Conservation (phyloP, 2,329 filamentous ascomycete genomes). For the Myriosclerotinia curreyana region DNA sequence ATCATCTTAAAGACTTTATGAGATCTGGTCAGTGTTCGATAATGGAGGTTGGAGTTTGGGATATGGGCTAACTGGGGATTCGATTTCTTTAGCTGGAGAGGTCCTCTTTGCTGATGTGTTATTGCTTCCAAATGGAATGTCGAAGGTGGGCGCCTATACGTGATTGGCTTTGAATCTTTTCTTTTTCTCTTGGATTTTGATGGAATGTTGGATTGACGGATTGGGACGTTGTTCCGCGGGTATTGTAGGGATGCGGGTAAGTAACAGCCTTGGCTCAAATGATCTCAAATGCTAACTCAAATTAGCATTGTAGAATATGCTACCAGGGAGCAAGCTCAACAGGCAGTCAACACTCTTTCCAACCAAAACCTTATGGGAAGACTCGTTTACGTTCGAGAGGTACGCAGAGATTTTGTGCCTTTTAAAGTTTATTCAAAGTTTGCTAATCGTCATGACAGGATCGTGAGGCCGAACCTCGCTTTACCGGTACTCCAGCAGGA, state of each 20-base stretch:
- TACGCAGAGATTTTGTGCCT: slow-evolving; percentile 44
- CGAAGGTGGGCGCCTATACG: slow-evolving; percentile 98
- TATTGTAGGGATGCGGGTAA: slow-evolving; percentile 99
- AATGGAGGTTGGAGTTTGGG: slow-evolving; percentile 30
- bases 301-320: slow-evolving; percentile 99
- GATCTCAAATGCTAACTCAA: not conserved
- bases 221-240: slow-evolving; percentile 85
- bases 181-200: slow-evolving; percentile 56
- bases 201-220: slow-evolving; percentile 99
- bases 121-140: slow-evolving; percentile 99
- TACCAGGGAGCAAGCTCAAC: slow-evolving; percentile 97
- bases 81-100: slow-evolving; percentile 73
- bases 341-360: slow-evolving; percentile 94
- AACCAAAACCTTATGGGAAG: slow-evolving; percentile 99
- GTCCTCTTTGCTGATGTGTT: slow-evolving; percentile 99
- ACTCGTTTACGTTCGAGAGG: slow-evolving; percentile 97
- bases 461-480: slow-evolving; percentile 95
- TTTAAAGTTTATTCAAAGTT: slow-evolving; percentile 1
- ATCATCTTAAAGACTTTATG: slow-evolving; percentile 99
- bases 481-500: slow-evolving; percentile 67
- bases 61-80: slow-evolving; percentile 42
- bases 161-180: slow-evolving; percentile 73
- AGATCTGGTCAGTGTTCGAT: slow-evolving; percentile 75
- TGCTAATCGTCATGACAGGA: slow-evolving; percentile 56
- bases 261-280: slow-evolving; percentile 42